Evolutionary conservation across 352 stramenopile species (phyloP), one percentile per base, ranked within the genome.

Genomic region (Phytophthora fragariaefolia): DNA sequence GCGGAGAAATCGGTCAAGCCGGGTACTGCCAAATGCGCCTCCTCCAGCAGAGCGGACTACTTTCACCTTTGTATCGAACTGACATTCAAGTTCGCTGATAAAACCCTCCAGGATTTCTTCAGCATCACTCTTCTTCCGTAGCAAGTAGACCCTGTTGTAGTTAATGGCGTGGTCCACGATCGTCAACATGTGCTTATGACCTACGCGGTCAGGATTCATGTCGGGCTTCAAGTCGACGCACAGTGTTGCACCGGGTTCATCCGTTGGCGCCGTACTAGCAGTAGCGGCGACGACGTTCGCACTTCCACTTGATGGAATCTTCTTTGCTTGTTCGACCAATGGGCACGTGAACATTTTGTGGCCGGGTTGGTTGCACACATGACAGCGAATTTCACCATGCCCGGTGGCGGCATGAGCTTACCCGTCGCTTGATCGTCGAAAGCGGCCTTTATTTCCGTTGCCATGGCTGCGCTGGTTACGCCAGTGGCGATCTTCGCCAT

Each of bases 151-250:
- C 2, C 18, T 45, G 20, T 58, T 66, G 27, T 55, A 59, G 28
- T 57, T 59, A 1, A 38, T 43, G 2, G 38, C 40, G 15, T 66
- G 34, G 18, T 61, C 49, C 3, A 60, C 27, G 10, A 60, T 67
- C 2, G 50, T 56, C 7, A 67, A n/a, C 4, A 53, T 26, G 26
- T 66, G 38, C 8, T 47, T 56, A 23, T 66, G 48, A 1, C 59
- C 18, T 18, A 52, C n/a, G 2, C 40, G 3, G 40, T 67, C 59
- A 18, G 42, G 27, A 8, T 4, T n/a, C 30, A 65, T 67, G 23
- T 56, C 59, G 5, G 13, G 32, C 50, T 67, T 67, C 2, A 60
- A 28, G 30, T 67, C 59, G 2, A 67, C 43, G 17, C 42, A 58
- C 10, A 68, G 6, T 22, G 30, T 48, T 15, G 60, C 42, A 13